Conservation (phyloP, 352 stramenopile genomes). For the Globisporangium splendens region DNA sequence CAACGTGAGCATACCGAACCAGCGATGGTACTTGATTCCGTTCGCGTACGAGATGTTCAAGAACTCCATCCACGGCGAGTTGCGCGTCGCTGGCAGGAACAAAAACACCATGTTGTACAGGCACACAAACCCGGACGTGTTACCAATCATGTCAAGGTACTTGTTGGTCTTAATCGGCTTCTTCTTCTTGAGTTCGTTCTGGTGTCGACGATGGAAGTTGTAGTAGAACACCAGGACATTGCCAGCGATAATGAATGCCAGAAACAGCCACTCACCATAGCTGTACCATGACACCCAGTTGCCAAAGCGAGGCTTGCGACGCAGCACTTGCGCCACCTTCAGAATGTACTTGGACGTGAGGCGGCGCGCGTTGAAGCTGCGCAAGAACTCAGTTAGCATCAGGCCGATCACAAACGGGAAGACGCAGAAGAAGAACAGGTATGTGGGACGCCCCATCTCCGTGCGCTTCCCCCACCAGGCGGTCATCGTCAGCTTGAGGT, state of each 20-base stretch:
- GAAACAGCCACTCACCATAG: conserved; percentile 25
- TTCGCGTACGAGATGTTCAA: conserved; percentile 33
- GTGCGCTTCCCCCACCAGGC: conserved; percentile 9
- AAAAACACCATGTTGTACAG: conserved; percentile 38
- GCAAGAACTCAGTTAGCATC: conserved; percentile 20
- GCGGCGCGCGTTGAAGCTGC: conserved; percentile 14
- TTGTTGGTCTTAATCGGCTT: background rate
- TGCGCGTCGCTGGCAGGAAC: conserved; percentile 29
- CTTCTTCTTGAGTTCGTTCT: conserved; percentile 4
- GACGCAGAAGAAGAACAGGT: conserved; percentile 27
- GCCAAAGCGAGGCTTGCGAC: conserved; percentile 20
- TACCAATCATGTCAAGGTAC: conserved; percentile 10
- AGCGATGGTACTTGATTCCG: conserved; percentile 36
- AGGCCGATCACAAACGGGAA: conserved; percentile 18
- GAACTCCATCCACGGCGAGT: conserved; percentile 33
- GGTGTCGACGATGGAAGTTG: conserved; percentile 7
- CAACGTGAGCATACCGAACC: conserved; percentile 25
- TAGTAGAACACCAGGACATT: conserved; percentile 26
- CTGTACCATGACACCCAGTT: conserved; percentile 12
- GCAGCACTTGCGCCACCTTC: conserved; percentile 10
- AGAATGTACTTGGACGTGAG: conserved; percentile 12
- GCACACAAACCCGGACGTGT: conserved; percentile 19
- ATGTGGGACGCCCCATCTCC: conserved; percentile 25
- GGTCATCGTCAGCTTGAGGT: conserved; percentile 6
- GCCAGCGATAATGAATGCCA: conserved; percentile 17